Conservation (phyloP, 192 early-diverging fungal species). For the Umbelopsis ramanniana region DNA sequence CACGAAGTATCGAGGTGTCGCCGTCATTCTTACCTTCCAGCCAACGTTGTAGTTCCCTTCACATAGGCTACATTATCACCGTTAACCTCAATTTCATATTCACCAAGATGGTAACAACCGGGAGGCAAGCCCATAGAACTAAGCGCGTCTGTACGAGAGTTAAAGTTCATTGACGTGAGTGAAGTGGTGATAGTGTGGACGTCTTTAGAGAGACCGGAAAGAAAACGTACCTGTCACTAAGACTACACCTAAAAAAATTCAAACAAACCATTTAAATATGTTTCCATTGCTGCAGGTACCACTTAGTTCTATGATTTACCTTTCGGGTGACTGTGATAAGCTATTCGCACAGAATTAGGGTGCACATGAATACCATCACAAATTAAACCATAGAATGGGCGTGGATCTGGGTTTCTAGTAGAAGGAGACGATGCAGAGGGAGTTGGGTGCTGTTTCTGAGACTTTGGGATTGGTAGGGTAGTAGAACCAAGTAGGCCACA, state of each 20-base stretch:
- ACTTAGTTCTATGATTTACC: slow-evolving; percentile 35
- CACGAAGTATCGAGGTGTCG: neutral
- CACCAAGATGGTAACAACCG: slow-evolving; percentile 67
- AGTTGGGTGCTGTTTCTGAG: slow-evolving; percentile 14
- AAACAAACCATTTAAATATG: neutral
- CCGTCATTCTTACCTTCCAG: slow-evolving; percentile 11
- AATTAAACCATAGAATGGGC: slow-evolving; percentile 81
- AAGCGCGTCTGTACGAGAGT: slow-evolving; percentile 81
- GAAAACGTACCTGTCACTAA: neutral
- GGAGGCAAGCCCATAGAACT: slow-evolving; percentile 69
- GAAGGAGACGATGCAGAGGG: slow-evolving; percentile 24
- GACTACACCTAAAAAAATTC: neutral
- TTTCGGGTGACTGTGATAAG: slow-evolving; percentile 74
- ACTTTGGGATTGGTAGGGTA: slow-evolving; percentile 19
- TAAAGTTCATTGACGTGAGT: too few species aligned
- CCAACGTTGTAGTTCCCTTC: slow-evolving; percentile 18
- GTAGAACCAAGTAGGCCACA: slow-evolving; percentile 69
- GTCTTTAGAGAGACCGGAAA: neutral
- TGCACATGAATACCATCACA: slow-evolving; percentile 81
- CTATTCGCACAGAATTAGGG: slow-evolving; percentile 76
- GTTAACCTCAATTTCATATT: slow-evolving; percentile 70
- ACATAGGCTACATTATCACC: slow-evolving; percentile 63
- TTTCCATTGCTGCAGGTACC: neutral
- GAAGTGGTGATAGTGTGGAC: too few species aligned
- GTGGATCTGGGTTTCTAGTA: slow-evolving; percentile 40